Percentiles rank a stretch among this genome's conserved stretches.
phyloP scores from a whole-genome alignment of 2,329 filamentous ascomycete species.

The Colletotrichum costaricense region DNA sequence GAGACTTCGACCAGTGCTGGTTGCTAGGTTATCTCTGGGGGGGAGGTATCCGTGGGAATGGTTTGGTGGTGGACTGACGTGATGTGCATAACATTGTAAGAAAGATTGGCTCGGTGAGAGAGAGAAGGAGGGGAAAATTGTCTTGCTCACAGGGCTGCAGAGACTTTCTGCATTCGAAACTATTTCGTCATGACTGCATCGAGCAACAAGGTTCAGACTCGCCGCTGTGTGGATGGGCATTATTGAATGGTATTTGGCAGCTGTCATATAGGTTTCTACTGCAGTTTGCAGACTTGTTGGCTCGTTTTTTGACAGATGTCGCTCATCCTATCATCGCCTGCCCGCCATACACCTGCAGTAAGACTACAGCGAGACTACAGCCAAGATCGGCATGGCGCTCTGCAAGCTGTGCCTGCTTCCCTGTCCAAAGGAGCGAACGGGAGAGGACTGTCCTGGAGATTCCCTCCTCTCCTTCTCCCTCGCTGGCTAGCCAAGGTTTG shows the following conservation, averaged over 20 bases:
- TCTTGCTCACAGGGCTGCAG: slow-evolving; percentile 18
- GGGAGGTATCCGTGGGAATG: slow-evolving; percentile 17
- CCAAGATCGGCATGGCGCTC: slow-evolving; percentile 16
- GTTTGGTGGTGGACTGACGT: neutral
- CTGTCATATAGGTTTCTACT: slow-evolving; percentile 3
- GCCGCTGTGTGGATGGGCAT: neutral
- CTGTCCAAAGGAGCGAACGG: neutral
- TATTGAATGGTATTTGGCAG: slow-evolving; percentile 12
- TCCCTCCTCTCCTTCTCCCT: neutral
- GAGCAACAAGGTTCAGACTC: neutral
- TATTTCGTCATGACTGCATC: slow-evolving; percentile 1
- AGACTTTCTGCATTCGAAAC: neutral
- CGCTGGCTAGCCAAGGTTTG: neutral
- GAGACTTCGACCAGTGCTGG: neutral
- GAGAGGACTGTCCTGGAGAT: neutral
- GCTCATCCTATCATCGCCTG: neutral
- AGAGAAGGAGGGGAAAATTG: neutral
- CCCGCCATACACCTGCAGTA: neutral
- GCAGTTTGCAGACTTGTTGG: slow-evolving; percentile 1
- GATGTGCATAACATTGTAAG: neutral
- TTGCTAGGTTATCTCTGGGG: slow-evolving; percentile 13
- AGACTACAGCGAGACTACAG: neutral
- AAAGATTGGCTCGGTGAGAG: neutral
- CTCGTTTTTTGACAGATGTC: neutral
- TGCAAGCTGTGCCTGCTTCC: slow-evolving; percentile 16